phyloP scores from a whole-genome alignment of 2,329 filamentous ascomycete species.

The Pleomassaria siparia region DNA sequence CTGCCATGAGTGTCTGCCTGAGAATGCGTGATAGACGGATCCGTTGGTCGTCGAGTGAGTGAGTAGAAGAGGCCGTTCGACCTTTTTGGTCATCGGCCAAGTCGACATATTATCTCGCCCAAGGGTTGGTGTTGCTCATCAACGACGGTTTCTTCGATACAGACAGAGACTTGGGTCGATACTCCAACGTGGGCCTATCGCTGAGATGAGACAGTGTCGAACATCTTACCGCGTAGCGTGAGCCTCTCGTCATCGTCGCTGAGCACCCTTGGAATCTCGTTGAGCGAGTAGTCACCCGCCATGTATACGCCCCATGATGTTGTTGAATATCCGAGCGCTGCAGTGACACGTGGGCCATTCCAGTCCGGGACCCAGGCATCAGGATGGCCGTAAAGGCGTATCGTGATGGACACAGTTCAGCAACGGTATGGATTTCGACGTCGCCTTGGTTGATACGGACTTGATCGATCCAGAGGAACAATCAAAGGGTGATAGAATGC shows the following conservation, averaged over 20 bases:
- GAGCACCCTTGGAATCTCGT: not conserved
- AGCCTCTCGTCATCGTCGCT: conserved; percentile 9
- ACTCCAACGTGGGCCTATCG: conserved; percentile 13
- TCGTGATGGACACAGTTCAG: conserved; percentile 25
- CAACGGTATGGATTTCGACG: no score
- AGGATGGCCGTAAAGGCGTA: conserved; percentile 17
- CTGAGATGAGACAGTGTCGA: conserved; percentile 18
- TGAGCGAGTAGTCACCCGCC: conserved; percentile 10
- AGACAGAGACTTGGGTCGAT: conserved; percentile 10
- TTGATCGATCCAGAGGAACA: no score
- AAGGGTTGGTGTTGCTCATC: no score
- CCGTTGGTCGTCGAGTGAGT: conserved; percentile 9
- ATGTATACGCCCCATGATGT: conserved; percentile 21
- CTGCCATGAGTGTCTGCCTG: conserved; percentile 22
- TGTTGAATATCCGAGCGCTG: conserved; percentile 22
- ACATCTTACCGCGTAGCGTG: conserved; percentile 17
- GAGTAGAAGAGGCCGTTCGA: no score
- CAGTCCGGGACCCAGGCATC: conserved; percentile 32
- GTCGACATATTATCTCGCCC: no score
- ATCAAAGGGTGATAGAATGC: no score
- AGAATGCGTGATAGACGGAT: conserved; percentile 23
- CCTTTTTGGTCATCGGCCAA: no score
- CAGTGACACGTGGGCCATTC: conserved; percentile 21
- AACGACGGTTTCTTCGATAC: conserved; percentile 15
- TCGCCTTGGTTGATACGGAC: no score